A percentile compares a stretch with the other conserved stretches of the same genome.
These are phyloP conservation scores for Euphorbia celastroides DNA, from an alignment of 441 rosid genomes.

Conservation along the genomic window DNA sequence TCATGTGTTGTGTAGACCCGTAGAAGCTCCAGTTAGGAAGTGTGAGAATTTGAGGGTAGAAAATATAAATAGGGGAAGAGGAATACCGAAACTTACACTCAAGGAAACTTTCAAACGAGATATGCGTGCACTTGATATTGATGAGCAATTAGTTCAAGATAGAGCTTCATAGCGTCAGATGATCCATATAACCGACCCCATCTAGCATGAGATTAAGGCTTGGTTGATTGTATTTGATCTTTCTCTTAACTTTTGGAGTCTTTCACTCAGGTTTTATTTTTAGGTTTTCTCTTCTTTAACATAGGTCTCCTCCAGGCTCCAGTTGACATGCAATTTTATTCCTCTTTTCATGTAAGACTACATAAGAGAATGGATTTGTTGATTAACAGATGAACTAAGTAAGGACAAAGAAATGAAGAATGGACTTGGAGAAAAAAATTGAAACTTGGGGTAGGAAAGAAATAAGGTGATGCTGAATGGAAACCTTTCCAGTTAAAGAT, in stretches of 20 bases:
- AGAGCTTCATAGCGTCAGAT: too few species aligned
- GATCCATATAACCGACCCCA: too few species aligned
- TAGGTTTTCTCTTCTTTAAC: neutral
- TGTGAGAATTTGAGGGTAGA: too few species aligned
- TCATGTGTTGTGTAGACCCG: too few species aligned
- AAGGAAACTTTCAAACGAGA: too few species aligned
- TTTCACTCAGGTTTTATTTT: neutral
- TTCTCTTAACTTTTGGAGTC: neutral
- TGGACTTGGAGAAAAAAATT: neutral
- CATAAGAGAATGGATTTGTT: neutral
- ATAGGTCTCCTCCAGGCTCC: neutral
- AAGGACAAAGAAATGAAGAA: neutral
- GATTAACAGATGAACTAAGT: neutral
- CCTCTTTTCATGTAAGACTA: neutral
- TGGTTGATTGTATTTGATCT: neutral
- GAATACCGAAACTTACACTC: too few species aligned
- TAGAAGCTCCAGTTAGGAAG: too few species aligned
- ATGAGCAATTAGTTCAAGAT: too few species aligned
- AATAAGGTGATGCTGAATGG: neutral
- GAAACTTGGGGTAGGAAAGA: neutral
- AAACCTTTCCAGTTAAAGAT: neutral
- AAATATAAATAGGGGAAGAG: too few species aligned
- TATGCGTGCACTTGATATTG: too few species aligned
- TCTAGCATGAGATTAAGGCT: too few species aligned
- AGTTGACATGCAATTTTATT: neutral